Percentiles rank a stretch among this genome's conserved stretches.
phyloP scores from a whole-genome alignment of 2,329 filamentous ascomycete genomes.

The Fusarium xyrophilum region DNA sequence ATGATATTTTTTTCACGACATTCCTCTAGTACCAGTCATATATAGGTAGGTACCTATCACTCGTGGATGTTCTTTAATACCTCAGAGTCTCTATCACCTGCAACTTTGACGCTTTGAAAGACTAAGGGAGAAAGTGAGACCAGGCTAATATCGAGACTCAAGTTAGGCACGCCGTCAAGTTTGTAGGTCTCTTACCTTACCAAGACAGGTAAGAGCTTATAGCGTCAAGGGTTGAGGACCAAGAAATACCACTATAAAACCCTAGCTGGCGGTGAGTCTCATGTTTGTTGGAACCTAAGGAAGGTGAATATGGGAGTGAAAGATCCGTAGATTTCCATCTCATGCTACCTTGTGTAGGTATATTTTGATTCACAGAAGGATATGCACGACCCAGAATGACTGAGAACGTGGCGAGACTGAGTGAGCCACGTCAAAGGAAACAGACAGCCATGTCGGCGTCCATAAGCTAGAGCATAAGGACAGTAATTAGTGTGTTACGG shows the following conservation, averaged over 20 bases:
- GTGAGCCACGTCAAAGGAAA: conserved; percentile 31
- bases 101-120: neutral
- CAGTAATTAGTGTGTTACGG: conserved; percentile 29
- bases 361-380: neutral
- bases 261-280: conserved; percentile 34
- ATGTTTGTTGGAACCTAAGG: conserved; percentile 26
- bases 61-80: neutral
- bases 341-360: neutral
- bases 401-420: conserved; percentile 4
- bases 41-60: neutral
- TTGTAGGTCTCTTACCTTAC: conserved; percentile 25
- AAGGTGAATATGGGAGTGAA: conserved; percentile 1
- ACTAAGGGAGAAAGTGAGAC: neutral
- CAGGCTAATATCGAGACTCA: conserved; percentile 11
- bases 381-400: neutral
- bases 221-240: conserved; percentile 24
- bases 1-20: neutral
- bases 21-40: neutral
- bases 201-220: conserved; percentile 19
- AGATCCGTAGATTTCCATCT: neutral
- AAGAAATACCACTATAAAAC: conserved; percentile 21
- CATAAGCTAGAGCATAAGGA: conserved; percentile 14
- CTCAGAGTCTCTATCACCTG: neutral
- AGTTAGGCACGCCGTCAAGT: conserved; percentile 22
- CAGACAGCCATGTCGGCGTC: conserved; percentile 16